Evolutionary conservation across 164 flowering plant species (phyloP), one percentile per base, ranked within the genome.

Genomic region (Saururus chinensis): DNA sequence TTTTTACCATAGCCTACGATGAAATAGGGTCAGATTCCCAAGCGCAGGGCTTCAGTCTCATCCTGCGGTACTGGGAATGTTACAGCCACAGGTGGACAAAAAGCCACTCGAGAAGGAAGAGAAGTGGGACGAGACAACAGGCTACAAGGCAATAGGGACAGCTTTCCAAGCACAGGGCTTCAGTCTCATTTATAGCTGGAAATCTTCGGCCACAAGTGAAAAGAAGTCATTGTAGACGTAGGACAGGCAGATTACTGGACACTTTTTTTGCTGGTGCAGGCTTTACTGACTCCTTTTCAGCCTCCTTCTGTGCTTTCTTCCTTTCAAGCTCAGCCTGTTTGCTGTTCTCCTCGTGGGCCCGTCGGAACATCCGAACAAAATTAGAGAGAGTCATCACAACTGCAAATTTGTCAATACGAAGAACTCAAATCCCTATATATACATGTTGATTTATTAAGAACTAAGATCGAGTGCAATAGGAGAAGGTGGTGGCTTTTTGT

Each of bases 271-370:
- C 69, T 55, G 69, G 79, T 53, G 77, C 22, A 60, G 86, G 84
- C 73, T 86, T 87, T 40, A 85, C 80, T 65, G 81, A 84, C 76
- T 84, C 95, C 87, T 80, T 82, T 71, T 90, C 95, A n/a, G 87
- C 88, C 72, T 88, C 96, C 71, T 90, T 90, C 59, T 77, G 84
- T 52, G 87, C 93, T 77, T 90, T 90, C 81, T 88, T 88, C 81
- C 74, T 88, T 78, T 90, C 99, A 66, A 85, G 64, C 70, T 93
- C 99, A 12, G 83, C 91, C 69, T 90, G 92, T 75, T 90, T 87
- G 64, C 74, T 68, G 68, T 90, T 90, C 69, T 93, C 97, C 62
- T 93, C 91, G 56, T 90, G 95, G 25, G 97, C 92, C 73, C 75
- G 86, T 54, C 80, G 85, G 66, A 90, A 93, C 81, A 88, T 48